A percentile compares a stretch with the other conserved stretches of the same genome.
These are phyloP conservation scores for Xylariaceae sp. DNA, from an alignment of 2,329 filamentous ascomycete species.

Conservation along the genomic window DNA sequence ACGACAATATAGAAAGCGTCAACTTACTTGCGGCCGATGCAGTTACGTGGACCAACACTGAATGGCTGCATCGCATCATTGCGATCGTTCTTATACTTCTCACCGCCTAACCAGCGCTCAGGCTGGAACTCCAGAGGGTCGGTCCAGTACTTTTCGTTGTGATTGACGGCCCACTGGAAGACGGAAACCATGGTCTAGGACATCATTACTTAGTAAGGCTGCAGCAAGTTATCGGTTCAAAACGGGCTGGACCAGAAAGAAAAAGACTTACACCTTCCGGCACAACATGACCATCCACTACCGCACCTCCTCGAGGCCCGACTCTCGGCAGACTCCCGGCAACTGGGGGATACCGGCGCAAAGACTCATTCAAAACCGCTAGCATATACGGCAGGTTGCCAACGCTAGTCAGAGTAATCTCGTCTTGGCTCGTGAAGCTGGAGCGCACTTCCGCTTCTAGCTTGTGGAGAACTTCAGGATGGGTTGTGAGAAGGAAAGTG, in stretches of 20 bases:
- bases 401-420: constrained; percentile 38
- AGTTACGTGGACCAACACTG: constrained; percentile 38
- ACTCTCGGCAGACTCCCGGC: constrained; percentile 23
- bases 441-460: constrained; percentile 40
- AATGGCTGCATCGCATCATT: constrained; percentile 38
- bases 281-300: constrained; percentile 25
- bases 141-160: constrained; percentile 35
- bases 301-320: constrained; percentile 26
- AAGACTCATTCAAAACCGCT: constrained; percentile 41
- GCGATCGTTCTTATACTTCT: constrained; percentile 32
- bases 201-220: constrained; percentile 10
- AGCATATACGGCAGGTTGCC: constrained; percentile 38
- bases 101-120: constrained; percentile 37
- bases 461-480: constrained; percentile 34
- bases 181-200: constrained; percentile 36
- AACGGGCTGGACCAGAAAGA: not conserved
- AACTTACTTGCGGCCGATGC: constrained; percentile 41
- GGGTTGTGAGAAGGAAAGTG: constrained; percentile 39
- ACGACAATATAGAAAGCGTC: too few relatives aligned
- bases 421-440: constrained; percentile 35
- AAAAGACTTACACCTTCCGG: constrained; percentile 25
- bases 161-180: constrained; percentile 37
- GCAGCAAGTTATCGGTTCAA: not conserved
- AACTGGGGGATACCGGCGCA: constrained; percentile 42
- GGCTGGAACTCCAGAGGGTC: constrained; percentile 39